Base-by-base conservation (phyloP, 495 filamentous ascomycete genomes). In the Aspergillus sclerotioniger region DNA sequence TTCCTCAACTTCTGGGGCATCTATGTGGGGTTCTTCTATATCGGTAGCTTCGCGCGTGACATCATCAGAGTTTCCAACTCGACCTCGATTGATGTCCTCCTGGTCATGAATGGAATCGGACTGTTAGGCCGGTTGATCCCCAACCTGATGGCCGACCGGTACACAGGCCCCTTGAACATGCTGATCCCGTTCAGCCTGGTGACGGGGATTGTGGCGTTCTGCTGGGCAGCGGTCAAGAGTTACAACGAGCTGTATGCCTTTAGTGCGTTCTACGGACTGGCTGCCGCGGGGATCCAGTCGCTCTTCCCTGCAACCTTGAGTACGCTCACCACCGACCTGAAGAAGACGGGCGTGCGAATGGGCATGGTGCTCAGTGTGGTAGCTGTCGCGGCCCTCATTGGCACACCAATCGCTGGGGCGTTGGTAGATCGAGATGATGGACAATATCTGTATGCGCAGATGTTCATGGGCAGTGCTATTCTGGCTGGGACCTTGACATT, bases 351-450 rank as follows among this genome's bases (percentile, higher is more conserved):
- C 0, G 82, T 85, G 52, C 77, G 89, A 13, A 86, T 91, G 79
- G 91, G 90, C 6, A 92, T 94, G 88, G 80, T 87, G 25, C 87
- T 94, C 57, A 86, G 82, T n/a, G 83, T 91, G 41, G 80, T 87
- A 12, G 85, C 82, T 37, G 82, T 94, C 50, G 89, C 90, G 0
- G 80, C 80, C 20, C 72, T 94, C 28, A 89, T 87, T 28, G 90
- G 90, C 0, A 82, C 89, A 10, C 89, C 91, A 3, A 84, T 95
- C 57, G 88, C 84, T 0, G 91, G 90, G 0, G 81, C 79, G 3
- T 62, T 87, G 56, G 74, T 89, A 8, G 65, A 80, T 62, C 62
- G 64, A 3, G 73, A 71, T 37, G 69, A 74, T 25, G 83, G 85
- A 0, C 57, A 66, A 9, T 90, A 84, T 74, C 61, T 78, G 41